Evolutionary conservation across 208 protist genomes (phyloP).

Genomic region (Crithidia bombi): DNA sequence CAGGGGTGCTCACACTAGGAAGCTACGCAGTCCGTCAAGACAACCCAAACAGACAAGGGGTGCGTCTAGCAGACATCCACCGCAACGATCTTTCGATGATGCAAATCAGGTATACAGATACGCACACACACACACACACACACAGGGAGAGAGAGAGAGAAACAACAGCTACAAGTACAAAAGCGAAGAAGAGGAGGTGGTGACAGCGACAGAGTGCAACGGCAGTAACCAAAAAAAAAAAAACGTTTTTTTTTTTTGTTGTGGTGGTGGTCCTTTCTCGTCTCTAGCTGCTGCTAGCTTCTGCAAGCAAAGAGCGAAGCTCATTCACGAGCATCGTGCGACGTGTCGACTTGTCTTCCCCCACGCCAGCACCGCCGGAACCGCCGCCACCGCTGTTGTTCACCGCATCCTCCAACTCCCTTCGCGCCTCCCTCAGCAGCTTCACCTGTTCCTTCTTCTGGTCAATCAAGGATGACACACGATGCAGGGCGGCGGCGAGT

Average conservation of each 20-base stretch:
- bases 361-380: not conserved
- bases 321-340: conserved; percentile 83
- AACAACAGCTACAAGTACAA: not conserved
- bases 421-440: conserved; percentile 61
- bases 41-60: too few relatives aligned
- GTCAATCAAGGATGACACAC: conserved; percentile 67
- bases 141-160: too few relatives aligned
- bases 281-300: conserved; percentile 41
- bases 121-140: too few relatives aligned
- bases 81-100: too few relatives aligned
- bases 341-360: conserved; percentile 57
- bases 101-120: too few relatives aligned
- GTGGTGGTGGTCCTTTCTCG: too few relatives aligned
- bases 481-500: conserved; percentile 54
- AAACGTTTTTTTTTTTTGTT: not conserved
- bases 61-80: too few relatives aligned
- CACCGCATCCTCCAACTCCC: conserved; percentile 44
- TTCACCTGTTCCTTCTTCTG: conserved; percentile 84
- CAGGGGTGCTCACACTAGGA: too few relatives aligned
- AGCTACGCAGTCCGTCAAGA: too few relatives aligned
- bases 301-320: conserved; percentile 64
- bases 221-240: not conserved
- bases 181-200: not conserved
- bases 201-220: too few relatives aligned
- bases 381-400: not conserved